Evolutionary conservation across 495 filamentous ascomycete species (phyloP).

Genomic region (Hyaloscypha hepaticicola): DNA sequence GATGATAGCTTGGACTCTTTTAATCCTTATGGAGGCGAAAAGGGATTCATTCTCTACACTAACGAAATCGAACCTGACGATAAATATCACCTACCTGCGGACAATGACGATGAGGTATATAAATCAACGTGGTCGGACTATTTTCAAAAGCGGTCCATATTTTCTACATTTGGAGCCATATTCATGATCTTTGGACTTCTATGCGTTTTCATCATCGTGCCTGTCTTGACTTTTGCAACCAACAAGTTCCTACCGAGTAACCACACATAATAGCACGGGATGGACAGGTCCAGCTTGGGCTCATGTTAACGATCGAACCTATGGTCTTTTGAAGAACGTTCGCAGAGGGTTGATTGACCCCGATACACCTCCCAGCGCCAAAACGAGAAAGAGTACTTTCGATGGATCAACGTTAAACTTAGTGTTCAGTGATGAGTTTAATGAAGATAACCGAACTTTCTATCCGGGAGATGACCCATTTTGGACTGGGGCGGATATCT

Average conservation of each 20-base stretch:
- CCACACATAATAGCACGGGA: conserved; percentile 15
- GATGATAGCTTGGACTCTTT: conserved; percentile 43
- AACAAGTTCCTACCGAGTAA: conserved; percentile 25
- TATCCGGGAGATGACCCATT: conserved; percentile 73
- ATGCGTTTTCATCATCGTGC: conserved; percentile 47
- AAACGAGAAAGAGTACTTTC: conserved; percentile 50
- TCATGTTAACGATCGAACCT: conserved; percentile 36
- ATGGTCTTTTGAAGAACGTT: conserved; percentile 57
- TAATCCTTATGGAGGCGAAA: conserved; percentile 33
- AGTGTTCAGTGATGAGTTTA: conserved; percentile 77
- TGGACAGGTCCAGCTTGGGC: conserved; percentile 34
- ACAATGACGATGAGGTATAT: conserved; percentile 44
- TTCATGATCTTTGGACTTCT: conserved; percentile 44
- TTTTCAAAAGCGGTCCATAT: conserved; percentile 38
- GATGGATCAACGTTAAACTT: conserved; percentile 62
- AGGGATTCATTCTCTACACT: conserved; percentile 40
- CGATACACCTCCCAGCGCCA: conserved; percentile 65
- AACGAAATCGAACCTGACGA: conserved; percentile 50
- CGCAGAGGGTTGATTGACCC: conserved; percentile 68
- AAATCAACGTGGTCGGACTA: conserved; percentile 42
- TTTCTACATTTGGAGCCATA: conserved; percentile 42
- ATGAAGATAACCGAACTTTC: conserved; percentile 65
- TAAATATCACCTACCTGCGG: conserved; percentile 47
- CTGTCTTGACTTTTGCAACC: conserved; percentile 41
- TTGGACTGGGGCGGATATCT: conserved; percentile 42